A percentile compares a stretch with the other conserved stretches of the same genome.
Evolutionary conservation across 2,329 filamentous ascomycete species (phyloP).

Genomic region (Domatiomyces globalis): DNA sequence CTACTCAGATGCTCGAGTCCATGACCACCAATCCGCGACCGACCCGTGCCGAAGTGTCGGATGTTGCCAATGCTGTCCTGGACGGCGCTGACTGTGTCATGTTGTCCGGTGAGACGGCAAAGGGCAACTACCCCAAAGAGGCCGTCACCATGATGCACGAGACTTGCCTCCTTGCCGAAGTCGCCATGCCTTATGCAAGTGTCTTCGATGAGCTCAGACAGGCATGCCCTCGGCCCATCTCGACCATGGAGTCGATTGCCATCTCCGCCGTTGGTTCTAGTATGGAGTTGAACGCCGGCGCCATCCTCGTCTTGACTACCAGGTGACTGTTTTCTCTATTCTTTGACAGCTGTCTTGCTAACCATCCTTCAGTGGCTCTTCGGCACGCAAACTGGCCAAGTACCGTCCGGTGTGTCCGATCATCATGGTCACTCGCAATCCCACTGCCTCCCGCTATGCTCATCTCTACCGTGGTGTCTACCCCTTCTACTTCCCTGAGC

Average conservation of each 20-base stretch:
- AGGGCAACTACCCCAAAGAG: slow-evolving; percentile 86
- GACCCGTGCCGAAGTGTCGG: slow-evolving; percentile 94
- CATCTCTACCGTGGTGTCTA: slow-evolving; percentile 97
- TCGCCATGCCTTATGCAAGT: slow-evolving; percentile 91
- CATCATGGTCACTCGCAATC: slow-evolving; percentile 93
- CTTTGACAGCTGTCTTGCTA: slow-evolving; percentile 1
- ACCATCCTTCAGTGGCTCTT: slow-evolving; percentile 53
- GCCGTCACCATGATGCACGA: slow-evolving; percentile 97
- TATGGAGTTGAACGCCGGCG: slow-evolving; percentile 89
- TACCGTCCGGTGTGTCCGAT: slow-evolving; percentile 98
- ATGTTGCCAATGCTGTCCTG: slow-evolving; percentile 94
- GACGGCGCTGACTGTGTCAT: slow-evolving; percentile 99
- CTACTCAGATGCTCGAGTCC: slow-evolving; percentile 98
- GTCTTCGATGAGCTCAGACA: slow-evolving; percentile 91
- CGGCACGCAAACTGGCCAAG: slow-evolving; percentile 90
- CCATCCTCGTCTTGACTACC: slow-evolving; percentile 90
- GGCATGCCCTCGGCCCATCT: slow-evolving; percentile 67
- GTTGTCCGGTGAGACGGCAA: slow-evolving; percentile 97
- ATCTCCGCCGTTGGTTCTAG: slow-evolving; percentile 95
- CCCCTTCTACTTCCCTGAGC: slow-evolving; percentile 85
- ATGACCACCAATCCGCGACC: slow-evolving; percentile 99
- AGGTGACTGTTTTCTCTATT: slow-evolving; percentile 37
- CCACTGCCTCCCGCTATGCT: slow-evolving; percentile 69
- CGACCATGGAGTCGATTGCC: slow-evolving; percentile 82
- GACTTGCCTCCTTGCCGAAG: slow-evolving; percentile 90